A percentile compares a stretch with the other conserved stretches of the same genome.
These are phyloP conservation scores for Clohesyomyces aquaticus DNA, from an alignment of 495 filamentous ascomycete species.

Conservation along the genomic window DNA sequence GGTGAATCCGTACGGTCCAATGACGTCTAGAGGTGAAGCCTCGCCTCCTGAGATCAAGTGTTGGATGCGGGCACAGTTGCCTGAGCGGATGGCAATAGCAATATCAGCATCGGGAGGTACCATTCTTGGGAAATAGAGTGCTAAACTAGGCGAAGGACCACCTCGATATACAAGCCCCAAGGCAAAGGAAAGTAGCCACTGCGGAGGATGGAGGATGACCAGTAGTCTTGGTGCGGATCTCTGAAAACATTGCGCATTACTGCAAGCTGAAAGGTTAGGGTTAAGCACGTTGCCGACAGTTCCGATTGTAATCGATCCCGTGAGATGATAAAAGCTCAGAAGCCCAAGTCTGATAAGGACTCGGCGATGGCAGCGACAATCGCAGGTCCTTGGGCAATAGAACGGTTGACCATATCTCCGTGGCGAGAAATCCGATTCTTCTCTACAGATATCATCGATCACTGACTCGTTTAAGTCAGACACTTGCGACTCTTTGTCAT, in stretches of 20 bases:
- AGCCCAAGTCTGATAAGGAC: not conserved
- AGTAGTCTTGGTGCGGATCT: not conserved
- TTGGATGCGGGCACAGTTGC: not conserved
- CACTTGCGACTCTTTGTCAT: not conserved
- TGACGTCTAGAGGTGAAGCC: not conserved
- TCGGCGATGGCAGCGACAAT: not conserved
- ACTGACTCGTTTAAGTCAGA: not conserved
- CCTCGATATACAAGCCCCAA: not conserved
- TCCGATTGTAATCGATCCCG: not conserved
- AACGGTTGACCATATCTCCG: not conserved
- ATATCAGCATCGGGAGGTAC: not conserved
- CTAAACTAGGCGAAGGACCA: not conserved
- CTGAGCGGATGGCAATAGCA: not conserved
- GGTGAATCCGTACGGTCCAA: not conserved
- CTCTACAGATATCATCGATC: not conserved
- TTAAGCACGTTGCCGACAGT: not conserved
- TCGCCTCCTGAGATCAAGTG: not conserved
- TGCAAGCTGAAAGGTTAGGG: not conserved
- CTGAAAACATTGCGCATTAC: not conserved
- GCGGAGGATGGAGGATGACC: not conserved
- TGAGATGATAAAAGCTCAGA: not conserved
- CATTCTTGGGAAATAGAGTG: not conserved
- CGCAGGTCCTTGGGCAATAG: not conserved
- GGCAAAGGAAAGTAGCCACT: not conserved
- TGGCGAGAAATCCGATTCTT: not conserved